Evolutionary conservation across 2,329 filamentous ascomycete species (phyloP).

Genomic region (Hortaea werneckii): DNA sequence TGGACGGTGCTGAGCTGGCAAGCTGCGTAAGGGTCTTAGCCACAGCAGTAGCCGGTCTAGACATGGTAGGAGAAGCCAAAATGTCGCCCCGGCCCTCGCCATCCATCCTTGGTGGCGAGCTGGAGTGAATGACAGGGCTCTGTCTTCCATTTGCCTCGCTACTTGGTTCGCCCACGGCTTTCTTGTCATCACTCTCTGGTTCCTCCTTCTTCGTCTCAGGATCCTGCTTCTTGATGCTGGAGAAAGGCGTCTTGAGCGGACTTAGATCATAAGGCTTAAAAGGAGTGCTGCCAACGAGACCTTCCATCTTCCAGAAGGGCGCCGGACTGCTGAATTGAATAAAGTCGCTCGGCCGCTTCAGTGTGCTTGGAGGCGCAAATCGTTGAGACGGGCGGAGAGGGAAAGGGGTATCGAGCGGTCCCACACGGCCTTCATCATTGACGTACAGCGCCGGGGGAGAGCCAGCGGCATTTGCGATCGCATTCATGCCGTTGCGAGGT

Average conservation of each 20-base stretch:
- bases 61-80: conserved; percentile 23
- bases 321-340: conserved; percentile 79
- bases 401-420: conserved; percentile 28
- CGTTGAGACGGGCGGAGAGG: conserved; percentile 42
- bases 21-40: conserved; percentile 23
- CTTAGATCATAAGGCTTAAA: conserved; percentile 31
- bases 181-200: conserved; percentile 8
- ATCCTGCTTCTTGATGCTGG: conserved; percentile 19
- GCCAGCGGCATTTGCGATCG: conserved; percentile 26
- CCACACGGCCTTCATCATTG: conserved; percentile 26
- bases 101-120: conserved; percentile 20
- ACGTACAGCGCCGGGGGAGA: conserved; percentile 29
- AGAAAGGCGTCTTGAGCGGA: conserved; percentile 28
- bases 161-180: conserved; percentile 8
- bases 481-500: conserved; percentile 26
- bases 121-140: conserved; percentile 24
- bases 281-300: conserved; percentile 63
- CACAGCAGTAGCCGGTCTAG: conserved; percentile 20
- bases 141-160: conserved; percentile 9
- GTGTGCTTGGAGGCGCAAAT: conserved; percentile 69
- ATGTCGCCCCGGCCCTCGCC: conserved; percentile 6
- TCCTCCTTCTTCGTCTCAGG: conserved; percentile 12
- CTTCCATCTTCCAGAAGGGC: conserved; percentile 80
- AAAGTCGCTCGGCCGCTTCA: conserved; percentile 71
- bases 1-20: conserved; percentile 2